Base-by-base conservation (phyloP, 495 filamentous ascomycete species). In the Astrocystis sublimbata region DNA sequence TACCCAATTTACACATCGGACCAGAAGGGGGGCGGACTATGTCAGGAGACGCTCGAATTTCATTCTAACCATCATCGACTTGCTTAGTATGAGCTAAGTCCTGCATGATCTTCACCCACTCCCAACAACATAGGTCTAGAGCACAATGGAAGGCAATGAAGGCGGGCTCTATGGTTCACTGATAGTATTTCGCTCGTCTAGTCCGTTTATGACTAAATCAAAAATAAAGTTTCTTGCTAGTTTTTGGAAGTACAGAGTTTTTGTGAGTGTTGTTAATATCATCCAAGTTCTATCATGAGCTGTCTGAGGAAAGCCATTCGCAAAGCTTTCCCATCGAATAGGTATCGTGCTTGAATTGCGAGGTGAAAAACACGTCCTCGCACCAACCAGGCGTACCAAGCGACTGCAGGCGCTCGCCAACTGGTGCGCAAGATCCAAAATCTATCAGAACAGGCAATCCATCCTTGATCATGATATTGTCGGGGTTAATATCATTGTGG, bases 401-500 rank as follows among this genome's bases (percentile, higher is more conserved):
- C 19, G 55, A 59, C 36, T 51, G 43, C 38, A 73, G 51, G 7
- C 40, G 13, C n/a, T 51, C 62, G 1, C 71, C 72, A 60, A 73
- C 41, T 4, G 57, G 47, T 3, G 57, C 64, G 63, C 28, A 66
- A 60, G 46, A 60, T 35, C 58, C 72, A 55, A 75, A 73, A 23
- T 75, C 73, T 45, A 77, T 76, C 53, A 70, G 56, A 4, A 79
- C 55, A 8, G 70, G 68, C 40, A 67, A 63, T 7, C 54, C 61
- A 58, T 56, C 36, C 8, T 30, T 56, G 10, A 56, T 6, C 36
- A 56, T 56, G 19, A 74, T 69, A 57, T 79, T 78, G 21, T 54
- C 26, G 1, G 75, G 75, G 17, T 66, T 66, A 24, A 80, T 65
- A 35, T 74, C 72, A 40, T 78, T 78, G 51, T 80, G 78, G 15